Percentiles rank a stretch among this genome's conserved stretches.
phyloP scores from a whole-genome alignment of 2,329 filamentous ascomycete genomes.

The Aspergillus sp. region DNA sequence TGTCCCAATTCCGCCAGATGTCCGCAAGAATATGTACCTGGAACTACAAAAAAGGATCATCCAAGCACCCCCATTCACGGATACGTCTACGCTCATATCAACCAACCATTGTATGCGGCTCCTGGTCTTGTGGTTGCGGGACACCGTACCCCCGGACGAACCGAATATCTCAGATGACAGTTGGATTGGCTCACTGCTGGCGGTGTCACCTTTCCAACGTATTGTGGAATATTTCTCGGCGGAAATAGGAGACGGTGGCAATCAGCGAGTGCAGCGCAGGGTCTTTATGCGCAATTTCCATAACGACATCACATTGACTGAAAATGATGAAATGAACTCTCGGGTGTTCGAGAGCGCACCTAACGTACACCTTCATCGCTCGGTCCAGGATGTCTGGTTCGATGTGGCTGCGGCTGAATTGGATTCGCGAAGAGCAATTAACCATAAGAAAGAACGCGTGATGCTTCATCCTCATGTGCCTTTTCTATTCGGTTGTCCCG shows the following conservation, averaged over 20 bases:
- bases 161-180: constrained; percentile 32
- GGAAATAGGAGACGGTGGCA: constrained; percentile 43
- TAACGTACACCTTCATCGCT: constrained; percentile 30
- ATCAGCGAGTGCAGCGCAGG: constrained; percentile 40
- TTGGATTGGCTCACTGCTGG: constrained; percentile 44
- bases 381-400: constrained; percentile 42
- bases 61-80: constrained; percentile 40
- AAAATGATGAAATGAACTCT: constrained; percentile 39
- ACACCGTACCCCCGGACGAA: constrained; percentile 37
- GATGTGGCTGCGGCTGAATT: constrained; percentile 36
- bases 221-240: constrained; percentile 45
- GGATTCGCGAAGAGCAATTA: constrained; percentile 25
- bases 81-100: constrained; percentile 39
- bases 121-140: constrained; percentile 39
- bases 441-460: constrained; percentile 36
- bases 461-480: constrained; percentile 35
- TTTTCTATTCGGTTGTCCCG: constrained; percentile 36
- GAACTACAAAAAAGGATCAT: constrained; percentile 39
- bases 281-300: constrained; percentile 47
- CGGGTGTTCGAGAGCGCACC: constrained; percentile 36
- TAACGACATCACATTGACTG: constrained; percentile 36
- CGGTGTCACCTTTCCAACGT: constrained; percentile 39
- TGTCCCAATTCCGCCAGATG: constrained; percentile 35
- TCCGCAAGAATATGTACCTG: constrained; percentile 38
- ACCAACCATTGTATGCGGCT: constrained; percentile 45